A percentile compares a stretch with the other conserved stretches of the same genome.
Conservation (phyloP, 805 yeast species). For the Starmera quercuum region DNA sequence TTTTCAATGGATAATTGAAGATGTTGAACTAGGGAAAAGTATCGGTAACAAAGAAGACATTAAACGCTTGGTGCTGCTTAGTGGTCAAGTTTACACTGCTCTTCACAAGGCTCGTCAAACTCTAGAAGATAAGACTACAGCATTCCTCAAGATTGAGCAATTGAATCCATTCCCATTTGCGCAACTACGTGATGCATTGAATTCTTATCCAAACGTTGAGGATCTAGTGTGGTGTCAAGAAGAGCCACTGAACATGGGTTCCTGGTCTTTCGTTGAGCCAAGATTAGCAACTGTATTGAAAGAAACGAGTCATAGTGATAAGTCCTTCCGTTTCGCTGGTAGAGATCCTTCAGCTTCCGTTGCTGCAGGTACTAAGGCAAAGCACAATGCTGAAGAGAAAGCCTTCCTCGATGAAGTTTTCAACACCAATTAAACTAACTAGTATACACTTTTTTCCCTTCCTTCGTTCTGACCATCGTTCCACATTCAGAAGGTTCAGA, state of each 20-base stretch:
- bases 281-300: constrained; percentile 71
- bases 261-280: constrained; percentile 74
- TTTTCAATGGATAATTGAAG: constrained; percentile 96
- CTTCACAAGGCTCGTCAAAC: constrained; percentile 82
- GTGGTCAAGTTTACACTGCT: constrained; percentile 95
- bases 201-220: constrained; percentile 71
- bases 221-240: constrained; percentile 98
- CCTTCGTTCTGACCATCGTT: too few species aligned
- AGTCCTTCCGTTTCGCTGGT: constrained; percentile 78
- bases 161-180: constrained; percentile 98
- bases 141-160: constrained; percentile 87
- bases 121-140: constrained; percentile 72
- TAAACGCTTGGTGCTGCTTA: constrained; percentile 74
- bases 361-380: constrained; percentile 92
- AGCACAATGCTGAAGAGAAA: constrained; percentile 84
- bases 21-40: constrained; percentile 72
- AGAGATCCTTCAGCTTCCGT: constrained; percentile 98
- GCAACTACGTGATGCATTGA: constrained; percentile 77
- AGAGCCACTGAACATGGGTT: constrained; percentile 97
- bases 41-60: constrained; percentile 76
- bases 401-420: constrained; percentile 78
- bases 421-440: too few species aligned
- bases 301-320: constrained; percentile 63
- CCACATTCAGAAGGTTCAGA: too few species aligned
- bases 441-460: too few species aligned